Percentiles rank a stretch among this genome's conserved stretches.
phyloP scores from a whole-genome alignment of 371 early-diverging fungal species.

The Mucor mucedo region DNA sequence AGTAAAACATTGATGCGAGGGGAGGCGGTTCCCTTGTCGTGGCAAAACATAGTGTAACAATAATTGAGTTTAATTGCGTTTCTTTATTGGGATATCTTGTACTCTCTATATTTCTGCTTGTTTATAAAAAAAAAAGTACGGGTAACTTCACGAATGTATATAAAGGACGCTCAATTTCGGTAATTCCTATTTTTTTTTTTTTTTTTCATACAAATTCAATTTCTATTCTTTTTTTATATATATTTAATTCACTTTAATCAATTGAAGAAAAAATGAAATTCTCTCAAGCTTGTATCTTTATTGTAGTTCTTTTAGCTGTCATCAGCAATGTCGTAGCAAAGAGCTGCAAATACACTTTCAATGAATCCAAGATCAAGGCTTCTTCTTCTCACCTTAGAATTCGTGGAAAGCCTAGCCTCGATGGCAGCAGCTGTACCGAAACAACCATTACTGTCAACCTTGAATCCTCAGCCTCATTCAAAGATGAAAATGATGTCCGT shows the following conservation, averaged over 20 bases:
- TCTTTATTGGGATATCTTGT: constrained; percentile 10
- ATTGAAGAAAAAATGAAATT: constrained; percentile 17
- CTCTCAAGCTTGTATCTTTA: constrained; percentile 12
- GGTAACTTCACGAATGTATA: constrained; percentile 16
- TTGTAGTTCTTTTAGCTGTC: constrained; percentile 11
- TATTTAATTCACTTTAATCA: constrained; percentile 2
- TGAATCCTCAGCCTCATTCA: constrained; percentile 14
- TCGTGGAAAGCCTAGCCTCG: constrained; percentile 20
- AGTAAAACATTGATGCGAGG: not conserved
- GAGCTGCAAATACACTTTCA: constrained; percentile 12
- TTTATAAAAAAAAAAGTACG: constrained; percentile 2
- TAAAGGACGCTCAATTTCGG: not conserved
- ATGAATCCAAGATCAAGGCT: constrained; percentile 19
- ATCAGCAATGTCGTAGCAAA: constrained; percentile 14
- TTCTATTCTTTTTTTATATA: constrained; percentile 1
- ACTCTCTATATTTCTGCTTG: not conserved
- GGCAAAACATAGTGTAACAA: constrained; percentile 13
- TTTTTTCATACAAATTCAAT: constrained; percentile 4
- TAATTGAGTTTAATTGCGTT: constrained; percentile 10
- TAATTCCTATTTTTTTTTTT: not conserved
- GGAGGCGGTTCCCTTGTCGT: constrained; percentile 13
- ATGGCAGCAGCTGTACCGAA: constrained; percentile 5
- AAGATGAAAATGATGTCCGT: not conserved
- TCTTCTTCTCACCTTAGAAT: constrained; percentile 22
- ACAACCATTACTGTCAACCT: constrained; percentile 14